A percentile compares a stretch with the other conserved stretches of the same genome.
Evolutionary conservation across 306 rosid species (phyloP).

Genomic region (Malus sylvestris): DNA sequence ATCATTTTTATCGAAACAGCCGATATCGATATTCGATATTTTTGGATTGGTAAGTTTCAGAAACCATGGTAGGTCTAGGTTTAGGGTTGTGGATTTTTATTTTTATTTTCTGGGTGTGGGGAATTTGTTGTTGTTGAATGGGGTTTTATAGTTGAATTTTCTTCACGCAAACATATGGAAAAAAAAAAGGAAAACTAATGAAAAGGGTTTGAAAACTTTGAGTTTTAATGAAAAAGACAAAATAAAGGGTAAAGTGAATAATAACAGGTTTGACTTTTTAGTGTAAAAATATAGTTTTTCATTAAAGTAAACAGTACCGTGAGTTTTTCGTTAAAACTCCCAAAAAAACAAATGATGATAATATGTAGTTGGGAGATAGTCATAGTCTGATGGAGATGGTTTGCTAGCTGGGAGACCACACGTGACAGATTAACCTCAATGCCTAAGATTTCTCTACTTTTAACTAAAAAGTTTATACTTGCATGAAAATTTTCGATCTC

Average conservation of each 20-base stretch:
- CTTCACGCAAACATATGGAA: conserved; percentile 23
- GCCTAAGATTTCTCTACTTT: conserved; percentile 28
- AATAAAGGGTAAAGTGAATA: too few species aligned
- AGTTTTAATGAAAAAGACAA: too few species aligned
- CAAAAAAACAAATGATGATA: background rate
- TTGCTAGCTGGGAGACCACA: conserved; percentile 46
- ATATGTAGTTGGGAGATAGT: conserved; percentile 30
- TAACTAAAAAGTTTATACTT: conserved; percentile 11
- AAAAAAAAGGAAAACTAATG: background rate
- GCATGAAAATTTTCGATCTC: background rate
- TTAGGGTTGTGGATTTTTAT: background rate
- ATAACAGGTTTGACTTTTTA: too few species aligned
- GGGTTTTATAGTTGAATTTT: conserved; percentile 22
- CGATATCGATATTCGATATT: too few species aligned
- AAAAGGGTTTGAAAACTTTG: too few species aligned
- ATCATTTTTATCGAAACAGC: too few species aligned
- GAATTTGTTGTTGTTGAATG: conserved; percentile 6
- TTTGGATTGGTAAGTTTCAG: conserved; percentile 23
- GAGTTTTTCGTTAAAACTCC: too few species aligned
- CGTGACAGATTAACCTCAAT: conserved; percentile 39
- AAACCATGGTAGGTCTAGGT: conserved; percentile 39
- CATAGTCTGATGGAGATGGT: conserved; percentile 28
- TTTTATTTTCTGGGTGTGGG: background rate
- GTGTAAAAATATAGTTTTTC: too few species aligned
- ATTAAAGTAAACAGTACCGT: too few species aligned